Base-by-base conservation (phyloP, 2,329 filamentous ascomycete genomes). In the Colletotrichum orbiculare region DNA sequence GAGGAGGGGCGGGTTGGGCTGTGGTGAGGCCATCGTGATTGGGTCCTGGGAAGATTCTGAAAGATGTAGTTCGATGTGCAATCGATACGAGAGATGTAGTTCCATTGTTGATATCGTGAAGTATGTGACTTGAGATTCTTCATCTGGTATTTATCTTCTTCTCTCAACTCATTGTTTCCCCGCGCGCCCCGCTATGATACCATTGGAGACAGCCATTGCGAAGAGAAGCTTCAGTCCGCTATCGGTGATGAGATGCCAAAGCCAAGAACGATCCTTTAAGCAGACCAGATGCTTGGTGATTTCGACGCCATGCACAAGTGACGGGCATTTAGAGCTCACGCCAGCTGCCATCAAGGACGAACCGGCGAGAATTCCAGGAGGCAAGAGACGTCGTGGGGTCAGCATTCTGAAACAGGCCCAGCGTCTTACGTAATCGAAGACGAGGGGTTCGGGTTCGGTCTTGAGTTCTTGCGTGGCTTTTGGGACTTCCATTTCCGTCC, bases 1-100 rank as follows among this genome's bases (percentile, higher is more conserved):
- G 12, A 91, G 73, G 8, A 76, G 34, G 75, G 78, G 8, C 59
- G 69, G 1, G 68, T 57, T 50, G n/a, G 46, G 38, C 43, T 56
- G 34, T n/a, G 57, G 42, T 1, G 54, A 42, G 8, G 64, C 46
- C 64, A 67, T 67, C 37, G 11, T 60, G 49, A 11, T 25, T 25
- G 25, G 25, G 25, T 4, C 25, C 4, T 25, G 25, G 25, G 25
- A 5, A 5, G 8, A 39, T 17, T 8, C 33, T 34, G 9, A 4
- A 34, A n/a, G 25, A 25, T 13, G 3, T 2, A 25, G 6, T 25
- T 11, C 33, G 4, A 33, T 12, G 17, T 47, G 9, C 35, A 39
- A 47, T 47, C 11, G 47, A 13, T 10, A 25, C 13, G 10, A 34
- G 8, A 17, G 3, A 13, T 35, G 25, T 38, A 35, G 8, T 13